phyloP scores from a whole-genome alignment of 1,284 basidiomycete species.

The Ustilago bromivora region DNA sequence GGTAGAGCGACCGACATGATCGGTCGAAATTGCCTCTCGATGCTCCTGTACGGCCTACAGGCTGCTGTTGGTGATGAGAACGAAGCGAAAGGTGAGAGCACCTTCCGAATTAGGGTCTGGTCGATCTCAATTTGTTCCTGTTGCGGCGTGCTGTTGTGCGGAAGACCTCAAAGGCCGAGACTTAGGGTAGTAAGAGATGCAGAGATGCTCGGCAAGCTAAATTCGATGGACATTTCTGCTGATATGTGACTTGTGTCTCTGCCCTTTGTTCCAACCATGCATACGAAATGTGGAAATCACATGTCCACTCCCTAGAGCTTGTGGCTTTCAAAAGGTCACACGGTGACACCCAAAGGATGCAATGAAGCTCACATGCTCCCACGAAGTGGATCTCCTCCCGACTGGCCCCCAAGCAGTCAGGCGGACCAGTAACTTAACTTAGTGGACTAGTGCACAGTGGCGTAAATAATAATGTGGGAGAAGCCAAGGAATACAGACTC shows the following conservation, averaged over 20 bases:
- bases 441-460: not conserved
- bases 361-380: not conserved
- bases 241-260: not conserved
- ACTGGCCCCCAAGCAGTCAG: too few relatives aligned
- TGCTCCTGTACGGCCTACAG: not conserved
- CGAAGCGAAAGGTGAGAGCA: not conserved
- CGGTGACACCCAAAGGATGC: not conserved
- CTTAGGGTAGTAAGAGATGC: not conserved
- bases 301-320: not conserved
- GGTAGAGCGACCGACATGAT: slow-evolving; percentile 19
- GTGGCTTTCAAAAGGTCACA: not conserved
- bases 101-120: not conserved
- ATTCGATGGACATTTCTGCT: not conserved
- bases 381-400: too few relatives aligned
- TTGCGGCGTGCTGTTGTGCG: not conserved
- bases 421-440: too few relatives aligned
- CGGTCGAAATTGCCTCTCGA: not conserved
- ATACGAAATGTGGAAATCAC: not conserved
- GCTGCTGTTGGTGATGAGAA: not conserved
- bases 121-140: not conserved
- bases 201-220: slow-evolving; percentile 6
- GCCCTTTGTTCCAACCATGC: not conserved
- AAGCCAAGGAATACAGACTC: not conserved
- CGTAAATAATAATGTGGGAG: not conserved
- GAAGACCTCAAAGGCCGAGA: not conserved